phyloP scores from a whole-genome alignment of 768 basidiomycete genomes.

The Leccinellum albellum region DNA sequence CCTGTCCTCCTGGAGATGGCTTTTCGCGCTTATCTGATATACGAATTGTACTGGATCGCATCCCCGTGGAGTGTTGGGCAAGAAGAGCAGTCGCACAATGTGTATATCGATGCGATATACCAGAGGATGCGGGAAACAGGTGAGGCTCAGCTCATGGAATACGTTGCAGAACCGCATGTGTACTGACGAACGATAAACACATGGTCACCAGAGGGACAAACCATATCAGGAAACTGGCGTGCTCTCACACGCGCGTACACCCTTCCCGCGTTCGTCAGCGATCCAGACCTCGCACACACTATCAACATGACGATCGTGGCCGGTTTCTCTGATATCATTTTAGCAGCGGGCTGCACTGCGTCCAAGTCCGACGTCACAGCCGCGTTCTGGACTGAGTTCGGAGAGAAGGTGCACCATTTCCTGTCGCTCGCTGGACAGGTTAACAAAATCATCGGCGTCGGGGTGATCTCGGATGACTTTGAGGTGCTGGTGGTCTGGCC shows the following conservation, averaged over 20 bases:
- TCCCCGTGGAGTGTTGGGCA: conserved; percentile 20
- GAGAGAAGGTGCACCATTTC: conserved; percentile 37
- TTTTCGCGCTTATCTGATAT: conserved; percentile 25
- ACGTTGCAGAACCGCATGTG: neutral
- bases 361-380: conserved; percentile 29
- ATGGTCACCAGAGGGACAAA: conserved; percentile 36
- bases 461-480: conserved; percentile 24
- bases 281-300: conserved; percentile 12
- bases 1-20: conserved; percentile 32
- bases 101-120: conserved; percentile 28
- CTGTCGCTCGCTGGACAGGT: conserved; percentile 43
- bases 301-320: conserved; percentile 9
- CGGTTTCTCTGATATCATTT: conserved; percentile 27
- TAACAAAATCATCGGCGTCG: conserved; percentile 31
- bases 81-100: conserved; percentile 15
- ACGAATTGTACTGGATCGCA: conserved; percentile 18
- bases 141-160: conserved; percentile 14
- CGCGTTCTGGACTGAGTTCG: conserved; percentile 40
- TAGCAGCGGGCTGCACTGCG: conserved; percentile 22
- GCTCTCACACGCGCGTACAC: conserved; percentile 32
- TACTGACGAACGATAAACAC: neutral
- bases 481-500: conserved; percentile 19
- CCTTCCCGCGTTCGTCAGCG: conserved; percentile 5
- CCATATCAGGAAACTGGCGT: conserved; percentile 41
- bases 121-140: conserved; percentile 32